Evolutionary conservation across 176 grass and related monocot genomes (phyloP).

Genomic region (Carex kokanica): DNA sequence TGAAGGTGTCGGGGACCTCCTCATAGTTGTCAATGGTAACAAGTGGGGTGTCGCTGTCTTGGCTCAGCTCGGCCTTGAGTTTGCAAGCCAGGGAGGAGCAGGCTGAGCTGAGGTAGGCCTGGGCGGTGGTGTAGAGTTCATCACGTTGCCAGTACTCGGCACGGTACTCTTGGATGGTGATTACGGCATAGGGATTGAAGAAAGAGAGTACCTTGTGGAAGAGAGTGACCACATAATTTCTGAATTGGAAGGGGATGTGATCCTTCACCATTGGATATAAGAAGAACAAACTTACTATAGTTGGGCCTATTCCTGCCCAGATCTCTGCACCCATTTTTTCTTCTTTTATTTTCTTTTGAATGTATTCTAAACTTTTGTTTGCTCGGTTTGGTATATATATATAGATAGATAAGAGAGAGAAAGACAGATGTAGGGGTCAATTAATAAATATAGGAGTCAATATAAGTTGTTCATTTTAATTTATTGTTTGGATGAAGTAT

Average conservation of each 20-base stretch:
- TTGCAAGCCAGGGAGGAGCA: constrained; percentile 33
- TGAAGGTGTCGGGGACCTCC: constrained; percentile 53
- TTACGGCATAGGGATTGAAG: constrained; percentile 47
- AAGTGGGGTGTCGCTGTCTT: constrained; percentile 34
- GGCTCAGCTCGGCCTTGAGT: constrained; percentile 53
- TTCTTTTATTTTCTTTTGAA: background rate
- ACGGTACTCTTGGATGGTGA: constrained; percentile 49
- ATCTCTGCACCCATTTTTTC: constrained; percentile 19
- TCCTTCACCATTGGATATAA: constrained; percentile 43
- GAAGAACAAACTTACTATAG: constrained; percentile 50
- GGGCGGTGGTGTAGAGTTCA: constrained; percentile 34
- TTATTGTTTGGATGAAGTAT: background rate
- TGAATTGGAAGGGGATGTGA: constrained; percentile 23
- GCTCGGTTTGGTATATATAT: too few relatives aligned
- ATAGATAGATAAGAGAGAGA: too few relatives aligned
- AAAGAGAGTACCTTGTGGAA: constrained; percentile 14
- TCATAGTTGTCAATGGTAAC: constrained; percentile 57
- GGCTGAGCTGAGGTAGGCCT: constrained; percentile 55
- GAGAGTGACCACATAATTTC: background rate
- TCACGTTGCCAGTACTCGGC: constrained; percentile 34
- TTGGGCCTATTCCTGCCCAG: constrained; percentile 32
- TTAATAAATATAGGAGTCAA: too few relatives aligned
- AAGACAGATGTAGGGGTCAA: too few relatives aligned
- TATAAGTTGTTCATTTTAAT: too few relatives aligned
- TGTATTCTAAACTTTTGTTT: background rate